These are phyloP conservation scores for Neurospora sp. DNA, from an alignment of 2,329 filamentous ascomycete genomes.

Conservation along the genomic window DNA sequence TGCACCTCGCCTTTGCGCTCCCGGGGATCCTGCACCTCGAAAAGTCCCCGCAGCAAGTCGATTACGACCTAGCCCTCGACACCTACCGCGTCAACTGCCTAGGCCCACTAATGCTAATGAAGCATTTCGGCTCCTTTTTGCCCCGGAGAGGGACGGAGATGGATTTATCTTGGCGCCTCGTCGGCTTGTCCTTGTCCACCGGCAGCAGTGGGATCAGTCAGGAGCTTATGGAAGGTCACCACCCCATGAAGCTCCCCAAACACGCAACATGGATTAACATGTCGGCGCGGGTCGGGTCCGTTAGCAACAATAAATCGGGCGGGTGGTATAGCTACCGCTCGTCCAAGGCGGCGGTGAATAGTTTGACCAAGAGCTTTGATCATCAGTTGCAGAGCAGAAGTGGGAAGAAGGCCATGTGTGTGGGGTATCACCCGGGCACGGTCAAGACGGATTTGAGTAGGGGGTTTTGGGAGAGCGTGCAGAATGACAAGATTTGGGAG, in stretches of 20 bases:
- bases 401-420: conserved; percentile 53
- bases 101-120: conserved; percentile 66
- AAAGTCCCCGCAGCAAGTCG: conserved; percentile 57
- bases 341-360: conserved; percentile 66
- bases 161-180: conserved; percentile 1
- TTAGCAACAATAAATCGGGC: conserved; percentile 58
- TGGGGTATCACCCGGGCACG: conserved; percentile 72
- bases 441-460: conserved; percentile 65
- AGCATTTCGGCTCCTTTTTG: conserved; percentile 62
- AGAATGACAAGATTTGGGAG: conserved; percentile 53
- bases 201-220: neutral
- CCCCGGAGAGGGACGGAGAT: conserved; percentile 39
- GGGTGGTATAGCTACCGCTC: conserved; percentile 79
- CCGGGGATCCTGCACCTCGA: conserved; percentile 67
- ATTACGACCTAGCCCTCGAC: conserved; percentile 49
- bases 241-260: no score
- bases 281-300: conserved; percentile 69
- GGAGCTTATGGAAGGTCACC: neutral
- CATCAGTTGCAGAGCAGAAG: conserved; percentile 49
- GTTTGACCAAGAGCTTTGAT: conserved; percentile 65
- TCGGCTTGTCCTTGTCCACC: neutral
- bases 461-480: conserved; percentile 61
- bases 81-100: conserved; percentile 67
- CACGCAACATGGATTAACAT: conserved; percentile 62
- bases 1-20: conserved; percentile 60